Evolutionary conservation across 768 basidiomycete genomes (phyloP).

Genomic region (Cyathus striatus): DNA sequence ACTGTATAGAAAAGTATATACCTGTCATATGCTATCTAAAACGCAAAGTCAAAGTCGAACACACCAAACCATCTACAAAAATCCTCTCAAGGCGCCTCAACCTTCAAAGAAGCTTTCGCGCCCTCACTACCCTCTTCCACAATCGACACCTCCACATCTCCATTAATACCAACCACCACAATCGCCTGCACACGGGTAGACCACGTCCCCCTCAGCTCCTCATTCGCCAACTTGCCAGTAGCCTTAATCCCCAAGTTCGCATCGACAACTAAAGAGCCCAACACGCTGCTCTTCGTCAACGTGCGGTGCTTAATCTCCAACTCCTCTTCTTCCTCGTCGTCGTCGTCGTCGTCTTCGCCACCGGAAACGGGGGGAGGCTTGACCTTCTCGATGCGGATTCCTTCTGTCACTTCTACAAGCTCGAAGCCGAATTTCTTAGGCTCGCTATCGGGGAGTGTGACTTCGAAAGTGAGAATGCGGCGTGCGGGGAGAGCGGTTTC

Average conservation of each 20-base stretch:
- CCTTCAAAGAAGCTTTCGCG: neutral
- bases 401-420: conserved; percentile 74
- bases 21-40: no score
- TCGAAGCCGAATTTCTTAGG: conserved; percentile 52
- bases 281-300: conserved; percentile 45
- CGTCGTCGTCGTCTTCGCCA: conserved; percentile 45
- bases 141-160: neutral
- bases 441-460: conserved; percentile 35
- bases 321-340: conserved; percentile 53
- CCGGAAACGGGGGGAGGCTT: conserved; percentile 34
- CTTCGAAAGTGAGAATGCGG: conserved; percentile 53
- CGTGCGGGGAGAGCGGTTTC: conserved; percentile 72
- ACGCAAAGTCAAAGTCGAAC: no score
- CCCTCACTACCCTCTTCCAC: neutral
- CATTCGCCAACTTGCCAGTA: conserved; percentile 25
- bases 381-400: conserved; percentile 57
- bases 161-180: neutral
- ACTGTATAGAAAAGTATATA: no score
- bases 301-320: conserved; percentile 60
- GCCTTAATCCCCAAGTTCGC: conserved; percentile 40
- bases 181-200: neutral
- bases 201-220: neutral
- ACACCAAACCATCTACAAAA: no score
- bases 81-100: no score
- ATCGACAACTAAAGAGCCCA: conserved; percentile 38